phyloP scores from a whole-genome alignment of 768 basidiomycete species.

The Phanerodontia chrysosporium region DNA sequence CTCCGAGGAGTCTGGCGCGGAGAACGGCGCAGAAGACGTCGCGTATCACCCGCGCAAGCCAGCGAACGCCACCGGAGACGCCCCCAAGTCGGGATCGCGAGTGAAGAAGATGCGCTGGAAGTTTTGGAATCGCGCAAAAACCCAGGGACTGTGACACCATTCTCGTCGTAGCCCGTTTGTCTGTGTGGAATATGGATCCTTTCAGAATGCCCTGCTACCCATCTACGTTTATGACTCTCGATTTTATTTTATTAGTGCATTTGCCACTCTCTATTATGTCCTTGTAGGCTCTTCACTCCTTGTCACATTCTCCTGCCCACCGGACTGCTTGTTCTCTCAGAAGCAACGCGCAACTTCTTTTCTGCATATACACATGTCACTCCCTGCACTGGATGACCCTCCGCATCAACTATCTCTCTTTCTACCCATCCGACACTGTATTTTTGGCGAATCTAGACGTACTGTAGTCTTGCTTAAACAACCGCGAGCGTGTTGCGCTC shows the following conservation, averaged over 20 bases:
- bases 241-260: not conserved
- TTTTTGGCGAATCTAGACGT: not conserved
- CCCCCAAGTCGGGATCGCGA: not conserved
- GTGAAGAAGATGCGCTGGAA: conserved; percentile 12
- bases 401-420: not conserved
- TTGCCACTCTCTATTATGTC: not conserved
- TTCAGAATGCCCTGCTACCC: not conserved
- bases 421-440: not conserved
- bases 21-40: not conserved
- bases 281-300: not conserved
- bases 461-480: not conserved
- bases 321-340: not conserved
- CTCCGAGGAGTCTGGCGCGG: conserved; percentile 25
- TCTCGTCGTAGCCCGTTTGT: not conserved
- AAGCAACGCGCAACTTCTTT: not conserved
- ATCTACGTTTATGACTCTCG: not conserved
- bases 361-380: not conserved
- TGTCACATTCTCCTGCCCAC: not conserved
- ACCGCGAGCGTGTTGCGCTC: no score
- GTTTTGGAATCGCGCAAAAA: conserved; percentile 7
- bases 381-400: not conserved
- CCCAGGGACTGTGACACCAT: not conserved
- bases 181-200: not conserved
- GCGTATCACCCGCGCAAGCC: not conserved
- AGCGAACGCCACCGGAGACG: not conserved